phyloP scores from a whole-genome alignment of 2,329 filamentous ascomycete genomes.

The Bipolaris oryzae region DNA sequence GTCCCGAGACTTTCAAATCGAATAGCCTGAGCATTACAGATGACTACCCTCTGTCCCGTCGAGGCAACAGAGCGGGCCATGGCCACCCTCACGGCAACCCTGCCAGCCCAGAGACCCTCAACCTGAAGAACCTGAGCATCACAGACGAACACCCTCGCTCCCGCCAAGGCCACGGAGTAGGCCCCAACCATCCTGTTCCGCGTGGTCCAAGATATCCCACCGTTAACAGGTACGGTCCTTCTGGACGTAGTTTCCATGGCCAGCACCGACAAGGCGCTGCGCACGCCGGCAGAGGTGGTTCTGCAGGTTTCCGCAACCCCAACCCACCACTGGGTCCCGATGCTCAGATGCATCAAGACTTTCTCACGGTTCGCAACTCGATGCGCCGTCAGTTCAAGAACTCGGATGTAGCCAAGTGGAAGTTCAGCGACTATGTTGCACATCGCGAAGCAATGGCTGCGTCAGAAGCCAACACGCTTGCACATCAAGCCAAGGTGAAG shows the following conservation, averaged over 20 bases:
- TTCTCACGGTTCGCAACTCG: conserved; percentile 39
- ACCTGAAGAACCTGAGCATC: conserved; percentile 21
- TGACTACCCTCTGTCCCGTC: not conserved
- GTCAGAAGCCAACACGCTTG: conserved; percentile 22
- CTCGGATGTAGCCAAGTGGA: conserved; percentile 43
- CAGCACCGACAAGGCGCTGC: conserved; percentile 3
- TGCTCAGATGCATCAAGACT: conserved; percentile 33
- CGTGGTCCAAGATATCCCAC: conserved; percentile 3
- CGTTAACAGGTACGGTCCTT: not conserved
- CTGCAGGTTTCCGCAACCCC: conserved; percentile 22
- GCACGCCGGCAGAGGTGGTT: conserved; percentile 7
- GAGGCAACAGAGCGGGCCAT: conserved; percentile 9
- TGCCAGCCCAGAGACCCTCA: conserved; percentile 19
- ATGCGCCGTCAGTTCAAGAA: conserved; percentile 46
- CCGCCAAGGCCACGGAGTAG: not conserved
- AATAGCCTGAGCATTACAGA: conserved; percentile 16
- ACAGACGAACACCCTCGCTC: not conserved
- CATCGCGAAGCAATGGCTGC: conserved; percentile 37
- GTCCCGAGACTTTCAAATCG: conserved; percentile 20
- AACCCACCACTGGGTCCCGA: conserved; percentile 38
- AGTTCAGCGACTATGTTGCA: conserved; percentile 37
- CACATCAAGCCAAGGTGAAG: conserved; percentile 18
- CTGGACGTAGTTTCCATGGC: conserved; percentile 3
- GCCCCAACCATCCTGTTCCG: conserved; percentile 16
- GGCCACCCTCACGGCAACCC: conserved; percentile 8